Base-by-base conservation (phyloP, 139 green algal genomes). In the Haematococcus lacustris region DNA sequence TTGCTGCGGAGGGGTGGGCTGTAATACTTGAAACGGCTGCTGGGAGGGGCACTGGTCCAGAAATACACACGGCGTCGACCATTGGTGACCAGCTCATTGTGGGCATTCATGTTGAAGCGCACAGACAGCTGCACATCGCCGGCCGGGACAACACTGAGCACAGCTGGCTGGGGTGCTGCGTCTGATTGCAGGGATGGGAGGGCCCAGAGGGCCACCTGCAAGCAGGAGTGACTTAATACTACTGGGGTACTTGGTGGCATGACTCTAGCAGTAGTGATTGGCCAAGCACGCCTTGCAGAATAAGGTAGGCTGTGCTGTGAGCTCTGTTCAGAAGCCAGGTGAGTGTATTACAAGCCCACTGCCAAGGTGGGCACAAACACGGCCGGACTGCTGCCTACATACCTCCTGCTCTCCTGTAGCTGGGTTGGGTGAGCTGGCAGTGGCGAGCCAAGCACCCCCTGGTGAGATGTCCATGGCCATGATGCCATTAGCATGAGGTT, bases 11-110 rank as follows among this genome's bases (percentile, higher is more conserved):
- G 79, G 28, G 84, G 84, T 3, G 88, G 88, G 1, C 79, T 87
- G 68, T 89, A 89, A 77, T 89, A 90, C 69, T 85, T 84, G 72
- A 87, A 82, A 64, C 72, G 62, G 75, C 51, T 26, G 51, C 59
- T 65, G n/a, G n/a, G n/a, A 26, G 68, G 33, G 66, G 66, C 38
- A 34, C 70, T 73, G 39, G 33, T 57, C 87, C 87, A 92, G 65
- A 92, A 92, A 79, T 87, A 90, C 7, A 85, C 83, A 5, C 85
- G 71, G 17, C 80, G 75, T 50, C 70, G 74, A 51, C 89, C 87
- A 74, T 92, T 91, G 38, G 78, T 85, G 9, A 91, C 80, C 35
- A 94, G 73, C 79, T 94, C 84, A 3, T 53, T 66, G 1, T 79
- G 65, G 76, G 84, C 75, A 33, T 85, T 82, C 50, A 72, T 72